Evolutionary conservation across 2,329 filamentous ascomycete genomes (phyloP), one percentile per base, ranked within the genome.

Genomic region (Phialophora macrospora): DNA sequence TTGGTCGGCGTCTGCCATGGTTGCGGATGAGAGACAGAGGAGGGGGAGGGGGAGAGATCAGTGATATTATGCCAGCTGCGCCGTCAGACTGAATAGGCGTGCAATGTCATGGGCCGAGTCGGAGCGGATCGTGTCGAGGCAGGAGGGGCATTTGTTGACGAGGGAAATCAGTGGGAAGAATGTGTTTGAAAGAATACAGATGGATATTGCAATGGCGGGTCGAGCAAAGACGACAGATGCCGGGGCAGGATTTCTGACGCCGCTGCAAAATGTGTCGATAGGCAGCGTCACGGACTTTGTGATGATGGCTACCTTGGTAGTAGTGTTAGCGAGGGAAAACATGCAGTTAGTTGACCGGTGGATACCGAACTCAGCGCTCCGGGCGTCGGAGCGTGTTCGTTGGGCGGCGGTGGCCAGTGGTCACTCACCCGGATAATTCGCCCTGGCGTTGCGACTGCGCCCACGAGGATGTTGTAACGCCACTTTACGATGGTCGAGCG

Each of bases 1-100:
- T 72, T 87, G 84, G 75, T 88, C 85, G 77, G 86, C 81, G 76
- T 82, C 82, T 68, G 81, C 82, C 82, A 87, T 88, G 76, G 72
- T 82, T 78, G 77, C 76, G 17, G 52, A 28, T 7, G 32, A 26
- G 54, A 44, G 58, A 24, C 38, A 38, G 30, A 44, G 54, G 34
- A n/a, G 24, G 20, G 22, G n/a, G 54, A 54, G 51, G 38, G 34
- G 17, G 64, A 51, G 41, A 46, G 32, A 22, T n/a, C 14, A 8
- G 46, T 17, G 28, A 20, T 38, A 46, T 60, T 32, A 32, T 49
- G 26, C 46, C 59, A 54, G 55, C 60, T 52, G 46, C 59, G 24
- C 24, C 55, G 49, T 62, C 55, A 59, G 48, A 56, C 22, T 63
- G 60, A 60, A 63, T 28, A 34, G 63, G 48, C 46, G 57, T 62